Evolutionary conservation across 306 rosid species (phyloP), one percentile per base, ranked within the genome.

Genomic region (Sphenostylis stenocarpa): DNA sequence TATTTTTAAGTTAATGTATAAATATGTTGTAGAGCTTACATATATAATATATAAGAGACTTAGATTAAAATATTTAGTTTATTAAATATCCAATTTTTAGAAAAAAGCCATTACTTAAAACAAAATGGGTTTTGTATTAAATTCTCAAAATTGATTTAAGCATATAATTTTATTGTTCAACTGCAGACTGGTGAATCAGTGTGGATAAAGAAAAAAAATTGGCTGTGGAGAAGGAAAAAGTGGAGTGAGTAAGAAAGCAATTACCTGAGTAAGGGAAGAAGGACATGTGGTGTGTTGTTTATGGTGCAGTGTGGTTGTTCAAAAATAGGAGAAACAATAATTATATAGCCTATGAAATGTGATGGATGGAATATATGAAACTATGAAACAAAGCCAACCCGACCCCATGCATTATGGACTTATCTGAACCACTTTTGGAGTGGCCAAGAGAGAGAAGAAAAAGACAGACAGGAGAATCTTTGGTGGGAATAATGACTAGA

Each of bases 331-430:
- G 66, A 67, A 83, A 65, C 55, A 80, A 76, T 70, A 71, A 82
- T n/a, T n/a, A n/a, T n/a, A n/a, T n/a, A n/a, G n/a, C n/a, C n/a
- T n/a, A n/a, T n/a, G n/a, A n/a, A n/a, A n/a, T n/a, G n/a, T 79
- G 67, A 31, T 31, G 34, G 84, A 79, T 79, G 83, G 77, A 70
- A 56, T 76, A 75, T 79, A n/a, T n/a, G 86, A 78, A 82, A 79
- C 88, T 71, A 63, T 58, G 85, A 74, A 34, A 9, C 6, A 34
- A 76, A 28, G 29, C 15, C 4, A n/a, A 78, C 61, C 77, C 26
- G 82, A 67, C 86, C 86, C 91, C 86, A 79, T 79, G 75, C 85
- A 83, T 52, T 73, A 56, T 77, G 87, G 79, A 80, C 69, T 86
- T 76, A 84, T 86, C 85, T 78, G 80, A 85, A 76, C 34, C 77